phyloP scores from a whole-genome alignment of 2,329 filamentous ascomycete species.

The Fusarium sulawesiense region DNA sequence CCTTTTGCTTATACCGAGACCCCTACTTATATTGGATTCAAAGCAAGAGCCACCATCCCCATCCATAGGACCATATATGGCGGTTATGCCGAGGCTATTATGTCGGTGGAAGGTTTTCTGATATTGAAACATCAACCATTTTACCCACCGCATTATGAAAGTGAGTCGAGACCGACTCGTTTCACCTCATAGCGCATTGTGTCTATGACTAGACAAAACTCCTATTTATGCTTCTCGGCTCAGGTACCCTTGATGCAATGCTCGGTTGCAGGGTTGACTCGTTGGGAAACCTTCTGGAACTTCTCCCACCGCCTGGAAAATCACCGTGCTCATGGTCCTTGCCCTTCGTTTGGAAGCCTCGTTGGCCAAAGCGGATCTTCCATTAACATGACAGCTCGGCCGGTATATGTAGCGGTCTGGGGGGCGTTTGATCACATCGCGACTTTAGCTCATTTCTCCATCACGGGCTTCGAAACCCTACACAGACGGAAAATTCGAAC shows the following conservation, averaged over 20 bases:
- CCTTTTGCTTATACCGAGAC: not conserved
- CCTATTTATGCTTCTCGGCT: constrained; percentile 9
- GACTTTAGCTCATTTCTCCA: constrained; percentile 18
- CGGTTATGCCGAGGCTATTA: constrained; percentile 12
- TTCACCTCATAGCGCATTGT: constrained; percentile 14
- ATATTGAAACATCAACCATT: constrained; percentile 27
- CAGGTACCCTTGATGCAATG: constrained; percentile 10
- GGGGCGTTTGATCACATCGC: constrained; percentile 6
- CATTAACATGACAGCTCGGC: constrained; percentile 32
- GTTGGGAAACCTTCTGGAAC: constrained; percentile 37
- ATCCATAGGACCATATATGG: not conserved
- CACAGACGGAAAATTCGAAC: constrained; percentile 23
- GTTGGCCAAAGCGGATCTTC: constrained; percentile 31
- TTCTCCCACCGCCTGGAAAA: constrained; percentile 18
- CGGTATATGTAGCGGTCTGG: constrained; percentile 24
- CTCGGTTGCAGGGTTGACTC: constrained; percentile 20
- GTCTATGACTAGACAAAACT: constrained; percentile 9
- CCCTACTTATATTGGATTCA: not conserved
- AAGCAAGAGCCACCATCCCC: not conserved
- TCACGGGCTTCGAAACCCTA: constrained; percentile 37
- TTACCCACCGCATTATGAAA: constrained; percentile 5
- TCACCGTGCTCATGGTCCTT: constrained; percentile 10
- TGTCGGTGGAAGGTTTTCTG: constrained; percentile 10
- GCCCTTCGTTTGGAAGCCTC: constrained; percentile 19
- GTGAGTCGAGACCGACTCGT: constrained; percentile 9